phyloP scores from a whole-genome alignment of 495 filamentous ascomycete species.

The Annulohypoxylon nitens region DNA sequence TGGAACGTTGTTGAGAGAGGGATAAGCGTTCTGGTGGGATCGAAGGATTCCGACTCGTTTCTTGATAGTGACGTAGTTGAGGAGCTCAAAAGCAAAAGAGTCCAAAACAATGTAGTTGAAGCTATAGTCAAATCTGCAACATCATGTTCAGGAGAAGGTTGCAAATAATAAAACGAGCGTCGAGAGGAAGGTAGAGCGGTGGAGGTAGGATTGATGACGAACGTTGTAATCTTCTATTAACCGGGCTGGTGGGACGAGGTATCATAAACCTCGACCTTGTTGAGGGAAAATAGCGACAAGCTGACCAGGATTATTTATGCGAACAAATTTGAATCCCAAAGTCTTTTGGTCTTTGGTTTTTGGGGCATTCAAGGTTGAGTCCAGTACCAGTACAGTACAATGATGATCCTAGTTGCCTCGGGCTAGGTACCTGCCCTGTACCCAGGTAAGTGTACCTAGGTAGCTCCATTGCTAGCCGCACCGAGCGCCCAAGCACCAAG shows the following conservation, averaged over 20 bases:
- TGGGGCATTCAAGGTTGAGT: neutral
- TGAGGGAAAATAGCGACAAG: conserved; percentile 35
- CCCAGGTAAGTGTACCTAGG: neutral
- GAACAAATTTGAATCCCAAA: conserved; percentile 21
- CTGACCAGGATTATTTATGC: conserved; percentile 25
- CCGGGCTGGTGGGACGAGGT: conserved; percentile 43
- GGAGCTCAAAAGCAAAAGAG: conserved; percentile 28
- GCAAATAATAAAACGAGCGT: conserved; percentile 36
- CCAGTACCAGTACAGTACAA: neutral
- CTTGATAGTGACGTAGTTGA: conserved; percentile 45
- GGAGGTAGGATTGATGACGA: conserved; percentile 43
- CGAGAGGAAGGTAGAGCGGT: conserved; percentile 3
- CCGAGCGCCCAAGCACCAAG: conserved; percentile 21
- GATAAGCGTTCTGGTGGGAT: conserved; percentile 16
- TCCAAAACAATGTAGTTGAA: conserved; percentile 8
- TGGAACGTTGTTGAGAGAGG: conserved; percentile 20
- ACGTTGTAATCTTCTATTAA: conserved; percentile 23
- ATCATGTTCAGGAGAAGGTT: conserved; percentile 10
- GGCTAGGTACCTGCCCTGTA: neutral
- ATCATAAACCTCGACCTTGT: conserved; percentile 28
- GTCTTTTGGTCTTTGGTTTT: neutral
- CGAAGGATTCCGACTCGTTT: conserved; percentile 30
- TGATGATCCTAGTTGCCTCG: neutral
- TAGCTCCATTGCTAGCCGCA: neutral
- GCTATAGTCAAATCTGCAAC: conserved; percentile 9